Conservation (phyloP, 345 rosid genomes). For the thale cress (Arabidopsis thaliana) region DNA sequence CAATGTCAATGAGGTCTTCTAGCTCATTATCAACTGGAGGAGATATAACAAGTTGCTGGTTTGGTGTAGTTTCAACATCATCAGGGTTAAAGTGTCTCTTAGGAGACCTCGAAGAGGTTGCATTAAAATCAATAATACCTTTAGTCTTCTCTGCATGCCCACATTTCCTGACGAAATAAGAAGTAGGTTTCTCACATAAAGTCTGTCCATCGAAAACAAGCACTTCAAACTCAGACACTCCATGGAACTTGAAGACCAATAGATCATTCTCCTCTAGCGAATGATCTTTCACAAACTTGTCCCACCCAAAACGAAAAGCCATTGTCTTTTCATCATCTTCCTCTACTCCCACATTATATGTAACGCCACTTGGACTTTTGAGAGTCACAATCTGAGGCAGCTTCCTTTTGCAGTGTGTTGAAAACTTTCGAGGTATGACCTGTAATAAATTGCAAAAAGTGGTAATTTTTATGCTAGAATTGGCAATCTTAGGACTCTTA, state of each 20-base stretch:
- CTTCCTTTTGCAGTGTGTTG: conserved; percentile 54
- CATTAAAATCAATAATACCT: conserved; percentile 33
- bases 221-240: conserved; percentile 72
- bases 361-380: conserved; percentile 68
- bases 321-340: conserved; percentile 44
- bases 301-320: conserved; percentile 68
- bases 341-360: conserved; percentile 60
- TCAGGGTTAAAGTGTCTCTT: conserved; percentile 18
- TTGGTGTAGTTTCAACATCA: conserved; percentile 23
- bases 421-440: conserved; percentile 68
- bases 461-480: neutral
- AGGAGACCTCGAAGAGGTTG: conserved; percentile 33
- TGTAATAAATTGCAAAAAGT: conserved; percentile 41
- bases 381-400: conserved; percentile 61
- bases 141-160: conserved; percentile 46
- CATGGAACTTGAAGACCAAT: conserved; percentile 71
- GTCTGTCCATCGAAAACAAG: conserved; percentile 58
- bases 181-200: conserved; percentile 71
- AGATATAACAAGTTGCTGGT: conserved; percentile 20
- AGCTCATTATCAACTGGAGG: conserved; percentile 31
- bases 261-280: conserved; percentile 64
- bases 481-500: neutral
- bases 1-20: conserved; percentile 35
- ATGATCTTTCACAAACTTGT: conserved; percentile 61
- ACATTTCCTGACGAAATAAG: conserved; percentile 64